Evolutionary conservation across 2,329 filamentous ascomycete genomes (phyloP).

Genomic region (Anisogramma anomala): DNA sequence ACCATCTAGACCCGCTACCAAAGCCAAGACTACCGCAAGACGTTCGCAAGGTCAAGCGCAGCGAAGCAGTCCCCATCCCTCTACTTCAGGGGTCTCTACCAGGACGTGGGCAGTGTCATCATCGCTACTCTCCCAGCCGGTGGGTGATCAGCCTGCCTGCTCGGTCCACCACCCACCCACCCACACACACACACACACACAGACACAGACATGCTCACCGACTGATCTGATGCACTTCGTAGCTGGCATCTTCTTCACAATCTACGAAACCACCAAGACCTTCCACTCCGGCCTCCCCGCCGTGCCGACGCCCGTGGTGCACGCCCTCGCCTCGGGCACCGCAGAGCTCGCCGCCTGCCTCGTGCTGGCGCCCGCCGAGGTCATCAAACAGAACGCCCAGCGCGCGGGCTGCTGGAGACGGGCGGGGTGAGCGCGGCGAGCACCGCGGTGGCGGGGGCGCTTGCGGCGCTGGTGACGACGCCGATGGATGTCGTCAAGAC

Average conservation of each 20-base stretch:
- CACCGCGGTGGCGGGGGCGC: conserved; percentile 60
- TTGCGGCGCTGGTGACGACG: conserved; percentile 73
- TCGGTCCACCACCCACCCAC: too few species aligned
- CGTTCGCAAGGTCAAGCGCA: conserved; percentile 48
- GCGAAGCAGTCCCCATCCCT: conserved; percentile 39
- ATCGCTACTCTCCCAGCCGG: conserved; percentile 72
- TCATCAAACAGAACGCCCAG: conserved; percentile 89
- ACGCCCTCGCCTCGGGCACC: conserved; percentile 60
- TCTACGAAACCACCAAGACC: conserved; percentile 68
- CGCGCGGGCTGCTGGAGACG: conserved; percentile 45
- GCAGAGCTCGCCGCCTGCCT: conserved; percentile 79
- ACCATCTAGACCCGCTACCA: conserved; percentile 83
- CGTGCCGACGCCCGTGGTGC: conserved; percentile 57
- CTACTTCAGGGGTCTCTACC: conserved; percentile 63
- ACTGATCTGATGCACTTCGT: background rate
- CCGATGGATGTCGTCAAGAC: conserved; percentile 87
- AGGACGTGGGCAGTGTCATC: conserved; percentile 76
- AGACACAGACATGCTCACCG: background rate
- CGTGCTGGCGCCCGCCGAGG: conserved; percentile 78
- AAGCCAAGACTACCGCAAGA: conserved; percentile 59
- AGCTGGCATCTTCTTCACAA: conserved; percentile 80
- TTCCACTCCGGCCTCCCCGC: conserved; percentile 36
- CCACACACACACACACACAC: too few species aligned
- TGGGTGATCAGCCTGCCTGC: conserved; percentile 32
- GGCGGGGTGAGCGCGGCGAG: conserved; percentile 60